These are phyloP conservation scores for Raffaelea ambrosiae DNA, from an alignment of 2,329 filamentous ascomycete species.

Conservation along the genomic window DNA sequence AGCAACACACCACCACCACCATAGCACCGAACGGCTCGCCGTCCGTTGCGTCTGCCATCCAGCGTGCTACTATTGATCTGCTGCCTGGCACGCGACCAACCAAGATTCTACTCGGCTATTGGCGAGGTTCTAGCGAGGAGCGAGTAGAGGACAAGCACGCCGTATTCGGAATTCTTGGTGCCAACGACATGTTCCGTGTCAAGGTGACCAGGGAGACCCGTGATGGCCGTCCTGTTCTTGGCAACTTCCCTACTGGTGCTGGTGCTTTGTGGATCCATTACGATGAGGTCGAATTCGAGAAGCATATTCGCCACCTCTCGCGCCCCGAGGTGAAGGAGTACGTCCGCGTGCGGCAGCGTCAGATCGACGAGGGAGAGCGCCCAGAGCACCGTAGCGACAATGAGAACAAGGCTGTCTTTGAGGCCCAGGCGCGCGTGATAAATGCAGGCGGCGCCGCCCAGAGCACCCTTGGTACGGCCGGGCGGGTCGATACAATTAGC, in stretches of 20 bases:
- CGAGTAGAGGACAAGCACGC: conserved; percentile 47
- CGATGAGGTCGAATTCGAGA: conserved; percentile 51
- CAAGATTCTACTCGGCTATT: conserved; percentile 50
- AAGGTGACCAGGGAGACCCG: conserved; percentile 53
- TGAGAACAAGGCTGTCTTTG: conserved; percentile 40
- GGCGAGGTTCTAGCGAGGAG: conserved; percentile 44
- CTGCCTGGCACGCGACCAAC: conserved; percentile 47
- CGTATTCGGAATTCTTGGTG: conserved; percentile 53
- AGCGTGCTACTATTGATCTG: conserved; percentile 25
- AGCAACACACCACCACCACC: background rate
- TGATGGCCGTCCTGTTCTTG: conserved; percentile 48
- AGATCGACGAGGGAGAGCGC: conserved; percentile 45
- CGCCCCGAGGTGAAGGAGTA: conserved; percentile 56
- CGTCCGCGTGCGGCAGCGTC: conserved; percentile 50
- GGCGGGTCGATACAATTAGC: conserved; percentile 12
- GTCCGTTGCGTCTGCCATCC: conserved; percentile 12
- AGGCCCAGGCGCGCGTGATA: conserved; percentile 30
- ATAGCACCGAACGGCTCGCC: conserved; percentile 6
- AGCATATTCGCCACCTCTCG: conserved; percentile 41
- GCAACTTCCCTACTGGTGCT: conserved; percentile 52
- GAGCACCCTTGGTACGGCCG: conserved; percentile 13
- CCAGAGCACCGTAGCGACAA: conserved; percentile 39
- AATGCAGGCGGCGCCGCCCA: conserved; percentile 12
- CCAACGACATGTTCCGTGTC: conserved; percentile 57
- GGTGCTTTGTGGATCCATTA: conserved; percentile 56